Evolutionary conservation across 371 early-diverging fungal species (phyloP).

Genomic region (Mucor saturninus): DNA sequence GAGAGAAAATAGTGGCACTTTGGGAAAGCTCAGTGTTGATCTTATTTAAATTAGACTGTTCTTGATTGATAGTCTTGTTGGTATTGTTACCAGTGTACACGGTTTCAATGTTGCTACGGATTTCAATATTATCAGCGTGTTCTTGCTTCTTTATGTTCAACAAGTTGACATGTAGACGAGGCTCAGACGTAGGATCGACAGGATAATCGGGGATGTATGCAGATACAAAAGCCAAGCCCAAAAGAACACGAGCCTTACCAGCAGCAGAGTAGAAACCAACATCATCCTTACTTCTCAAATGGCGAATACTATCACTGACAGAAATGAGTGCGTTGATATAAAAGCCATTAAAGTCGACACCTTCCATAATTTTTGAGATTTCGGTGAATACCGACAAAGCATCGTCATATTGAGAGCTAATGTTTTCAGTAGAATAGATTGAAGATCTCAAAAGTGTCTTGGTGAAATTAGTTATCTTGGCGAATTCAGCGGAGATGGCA

Average conservation of each 20-base stretch:
- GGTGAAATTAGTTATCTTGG: slow-evolving; percentile 13
- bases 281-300: slow-evolving; percentile 26
- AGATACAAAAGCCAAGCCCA: slow-evolving; percentile 65
- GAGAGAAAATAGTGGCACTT: slow-evolving; percentile 56
- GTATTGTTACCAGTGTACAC: slow-evolving; percentile 62
- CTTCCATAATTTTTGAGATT: slow-evolving; percentile 12
- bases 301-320: slow-evolving; percentile 22
- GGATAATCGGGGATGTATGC: slow-evolving; percentile 80
- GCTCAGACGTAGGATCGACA: slow-evolving; percentile 77
- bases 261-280: slow-evolving; percentile 24
- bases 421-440: slow-evolving; percentile 18
- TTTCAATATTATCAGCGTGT: slow-evolving; percentile 52
- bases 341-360: slow-evolving; percentile 24
- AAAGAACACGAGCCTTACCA: slow-evolving; percentile 62
- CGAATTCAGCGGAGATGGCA: slow-evolving; percentile 15
- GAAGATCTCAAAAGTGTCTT: slow-evolving; percentile 17
- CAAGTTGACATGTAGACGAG: slow-evolving; percentile 65
- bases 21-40: slow-evolving; percentile 41
- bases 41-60: slow-evolving; percentile 21
- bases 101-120: slow-evolving; percentile 61
- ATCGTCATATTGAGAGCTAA: slow-evolving; percentile 19
- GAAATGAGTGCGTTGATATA: slow-evolving; percentile 28
- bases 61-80: slow-evolving; percentile 49
- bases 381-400: slow-evolving; percentile 11
- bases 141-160: slow-evolving; percentile 50